Evolutionary conservation across 805 yeast genomes (phyloP).

Genomic region (Maudiozyma pseudohumilis): DNA sequence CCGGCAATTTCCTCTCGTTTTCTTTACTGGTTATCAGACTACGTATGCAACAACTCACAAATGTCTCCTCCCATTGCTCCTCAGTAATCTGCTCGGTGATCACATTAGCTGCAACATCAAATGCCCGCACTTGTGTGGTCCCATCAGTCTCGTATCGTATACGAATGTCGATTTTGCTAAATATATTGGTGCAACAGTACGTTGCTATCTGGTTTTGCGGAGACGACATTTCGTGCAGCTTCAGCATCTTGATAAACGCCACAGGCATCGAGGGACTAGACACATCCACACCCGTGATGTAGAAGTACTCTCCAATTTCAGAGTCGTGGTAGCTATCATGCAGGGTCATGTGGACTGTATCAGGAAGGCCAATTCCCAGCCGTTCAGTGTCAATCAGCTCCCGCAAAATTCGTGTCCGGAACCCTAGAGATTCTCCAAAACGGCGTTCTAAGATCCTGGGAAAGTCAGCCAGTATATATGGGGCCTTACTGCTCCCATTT

Average conservation of each 20-base stretch:
- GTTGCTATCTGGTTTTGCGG: slow-evolving; percentile 32
- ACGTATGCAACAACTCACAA: slow-evolving; percentile 48
- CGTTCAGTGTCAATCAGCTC: slow-evolving; percentile 11
- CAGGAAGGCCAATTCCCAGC: slow-evolving; percentile 64
- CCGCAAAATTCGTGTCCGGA: slow-evolving; percentile 16
- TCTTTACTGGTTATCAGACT: slow-evolving; percentile 44
- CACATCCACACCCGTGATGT: slow-evolving; percentile 38
- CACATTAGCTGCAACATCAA: slow-evolving; percentile 26
- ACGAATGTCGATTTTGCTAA: slow-evolving; percentile 64
- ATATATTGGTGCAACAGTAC: slow-evolving; percentile 63
- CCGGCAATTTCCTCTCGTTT: slow-evolving; percentile 47
- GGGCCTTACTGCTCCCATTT: background rate
- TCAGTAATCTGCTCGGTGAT: slow-evolving; percentile 26
- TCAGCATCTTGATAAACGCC: slow-evolving; percentile 36
- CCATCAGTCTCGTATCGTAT: slow-evolving; percentile 38
- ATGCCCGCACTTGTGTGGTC: slow-evolving; percentile 23
- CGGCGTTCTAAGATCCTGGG: slow-evolving; percentile 23
- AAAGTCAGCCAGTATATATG: slow-evolving; percentile 10
- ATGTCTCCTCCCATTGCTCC: slow-evolving; percentile 50
- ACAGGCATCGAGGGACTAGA: slow-evolving; percentile 38
- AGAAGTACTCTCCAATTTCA: slow-evolving; percentile 44
- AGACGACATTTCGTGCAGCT: slow-evolving; percentile 12
- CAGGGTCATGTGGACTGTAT: slow-evolving; percentile 41
- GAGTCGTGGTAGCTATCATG: slow-evolving; percentile 33
- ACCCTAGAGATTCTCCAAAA: slow-evolving; percentile 27